These are phyloP conservation scores for Polyporus tsugae DNA, from an alignment of 1,284 basidiomycete species.

Conservation along the genomic window DNA sequence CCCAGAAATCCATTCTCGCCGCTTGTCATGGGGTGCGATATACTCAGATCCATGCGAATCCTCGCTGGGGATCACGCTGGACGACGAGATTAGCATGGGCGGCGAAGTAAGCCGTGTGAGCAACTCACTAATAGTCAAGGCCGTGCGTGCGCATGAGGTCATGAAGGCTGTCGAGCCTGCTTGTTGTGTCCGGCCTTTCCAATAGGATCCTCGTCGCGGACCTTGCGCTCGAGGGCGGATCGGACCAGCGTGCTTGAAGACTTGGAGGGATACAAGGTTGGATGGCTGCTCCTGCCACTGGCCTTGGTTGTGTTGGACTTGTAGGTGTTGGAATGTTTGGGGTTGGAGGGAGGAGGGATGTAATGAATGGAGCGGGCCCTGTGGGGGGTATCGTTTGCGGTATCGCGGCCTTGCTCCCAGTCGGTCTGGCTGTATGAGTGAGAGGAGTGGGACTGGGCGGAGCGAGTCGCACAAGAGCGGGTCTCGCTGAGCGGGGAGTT, in stretches of 20 bases:
- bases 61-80: conserved; percentile 79
- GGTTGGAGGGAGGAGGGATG: conserved; percentile 27
- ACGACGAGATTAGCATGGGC: conserved; percentile 18
- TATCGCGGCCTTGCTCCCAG: background rate
- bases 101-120: conserved; percentile 19
- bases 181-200: conserved; percentile 63
- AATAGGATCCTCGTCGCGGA: conserved; percentile 65
- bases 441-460: conserved; percentile 42
- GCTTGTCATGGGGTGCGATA: conserved; percentile 81
- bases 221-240: conserved; percentile 72
- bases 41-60: conserved; percentile 94
- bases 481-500: conserved; percentile 37
- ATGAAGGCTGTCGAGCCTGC: conserved; percentile 72
- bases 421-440: conserved; percentile 25
- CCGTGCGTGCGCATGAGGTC: conserved; percentile 76
- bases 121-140: conserved; percentile 86
- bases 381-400: conserved; percentile 32
- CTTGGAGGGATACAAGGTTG: conserved; percentile 60
- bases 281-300: conserved; percentile 43
- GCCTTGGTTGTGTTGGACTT: conserved; percentile 37
- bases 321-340: conserved; percentile 40
- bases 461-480: conserved; percentile 42
- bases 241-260: conserved; percentile 78
- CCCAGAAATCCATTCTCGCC: conserved; percentile 87
- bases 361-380: conserved; percentile 27